phyloP scores from a whole-genome alignment of 2,329 filamentous ascomycete species.

The Onygenales sp. region DNA sequence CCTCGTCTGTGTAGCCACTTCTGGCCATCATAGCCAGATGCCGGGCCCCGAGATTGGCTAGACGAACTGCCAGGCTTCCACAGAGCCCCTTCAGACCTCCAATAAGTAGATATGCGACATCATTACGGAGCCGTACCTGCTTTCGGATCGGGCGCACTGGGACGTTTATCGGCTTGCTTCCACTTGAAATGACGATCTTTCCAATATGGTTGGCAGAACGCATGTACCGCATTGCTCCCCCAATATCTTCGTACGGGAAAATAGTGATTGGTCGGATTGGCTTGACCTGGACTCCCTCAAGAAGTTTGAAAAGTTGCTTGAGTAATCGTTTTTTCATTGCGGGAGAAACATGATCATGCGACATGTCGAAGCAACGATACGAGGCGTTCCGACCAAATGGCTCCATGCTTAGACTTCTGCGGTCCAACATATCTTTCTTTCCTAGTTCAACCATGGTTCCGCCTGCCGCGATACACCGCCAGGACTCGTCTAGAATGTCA shows the following conservation, averaged over 20 bases:
- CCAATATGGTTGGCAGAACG: slow-evolving; percentile 26
- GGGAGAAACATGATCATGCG: slow-evolving; percentile 4
- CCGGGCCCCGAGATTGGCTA: slow-evolving; percentile 24
- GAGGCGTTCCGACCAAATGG: slow-evolving; percentile 6
- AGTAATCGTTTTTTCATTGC: slow-evolving; percentile 2
- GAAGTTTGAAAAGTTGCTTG: slow-evolving; percentile 3
- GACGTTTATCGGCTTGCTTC: background rate
- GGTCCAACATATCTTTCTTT: slow-evolving; percentile 11
- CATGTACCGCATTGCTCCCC: slow-evolving; percentile 21
- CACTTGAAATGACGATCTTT: slow-evolving; percentile 24
- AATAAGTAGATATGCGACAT: slow-evolving; percentile 29
- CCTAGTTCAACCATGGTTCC: slow-evolving; percentile 18
- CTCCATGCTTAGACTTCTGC: slow-evolving; percentile 10
- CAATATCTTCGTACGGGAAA: slow-evolving; percentile 17
- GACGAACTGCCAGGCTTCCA: slow-evolving; percentile 23
- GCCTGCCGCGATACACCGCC: slow-evolving; percentile 16
- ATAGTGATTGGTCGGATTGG: slow-evolving; percentile 20
- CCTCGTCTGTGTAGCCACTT: slow-evolving; percentile 22
- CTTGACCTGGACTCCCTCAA: slow-evolving; percentile 12
- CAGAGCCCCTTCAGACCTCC: slow-evolving; percentile 31
- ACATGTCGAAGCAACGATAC: background rate
- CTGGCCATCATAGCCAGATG: slow-evolving; percentile 20
- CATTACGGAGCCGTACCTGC: slow-evolving; percentile 12
- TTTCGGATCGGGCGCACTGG: background rate
- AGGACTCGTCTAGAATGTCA: slow-evolving; percentile 18